Evolutionary conservation across 495 filamentous ascomycete species (phyloP), one percentile per base, ranked within the genome.

Genomic region (Astrocystis sublimbata): DNA sequence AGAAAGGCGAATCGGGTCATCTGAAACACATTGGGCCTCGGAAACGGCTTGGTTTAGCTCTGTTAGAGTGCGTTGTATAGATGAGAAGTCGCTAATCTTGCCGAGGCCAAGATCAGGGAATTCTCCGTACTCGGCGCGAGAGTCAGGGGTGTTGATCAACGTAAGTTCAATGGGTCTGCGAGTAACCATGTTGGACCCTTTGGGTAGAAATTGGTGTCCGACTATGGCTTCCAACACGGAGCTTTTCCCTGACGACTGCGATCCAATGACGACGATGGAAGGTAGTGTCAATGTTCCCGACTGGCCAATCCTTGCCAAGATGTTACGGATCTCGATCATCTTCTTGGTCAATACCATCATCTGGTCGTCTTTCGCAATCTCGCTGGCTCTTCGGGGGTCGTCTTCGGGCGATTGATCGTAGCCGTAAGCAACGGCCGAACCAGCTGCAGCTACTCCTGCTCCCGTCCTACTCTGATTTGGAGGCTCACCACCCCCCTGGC

Each of bases 301-400:
- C 77, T 99, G 92, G 42, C 94, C 94, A 47, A 99, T 89, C 19
- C 88, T 86, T 69, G 93, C 88, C 6, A 99, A 79, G 41, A 99
- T 92, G 64, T 88, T 92, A 63, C 96, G 80, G 54, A 99, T 98
- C 73, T 99, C 93, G 70, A 99, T 99, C 94, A 99, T 99, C 75
- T 96, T 96, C 77, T 93, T 93, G 0, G 94, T 99, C 73, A 99
- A 80, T 65, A 96, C 79, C 94, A 99, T 99, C 93, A 99, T 99
- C 74, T 99, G 94, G 69, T 99, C 94, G 70, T 99, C 93, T 68
- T 89, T 86, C 4, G 92, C 90, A 57, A 78, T 77, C 66, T 90
- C 82, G 40, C 83, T 85, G 15, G 71, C 67, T 24, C 76, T 76
- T 24, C 89, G 78, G 0, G 76, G 68, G 66, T 96, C 92, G 30